Percentiles rank a stretch among this genome's conserved stretches.
Conservation (phyloP, 768 basidiomycete species). For the Tricholoma hemisulphureum region DNA sequence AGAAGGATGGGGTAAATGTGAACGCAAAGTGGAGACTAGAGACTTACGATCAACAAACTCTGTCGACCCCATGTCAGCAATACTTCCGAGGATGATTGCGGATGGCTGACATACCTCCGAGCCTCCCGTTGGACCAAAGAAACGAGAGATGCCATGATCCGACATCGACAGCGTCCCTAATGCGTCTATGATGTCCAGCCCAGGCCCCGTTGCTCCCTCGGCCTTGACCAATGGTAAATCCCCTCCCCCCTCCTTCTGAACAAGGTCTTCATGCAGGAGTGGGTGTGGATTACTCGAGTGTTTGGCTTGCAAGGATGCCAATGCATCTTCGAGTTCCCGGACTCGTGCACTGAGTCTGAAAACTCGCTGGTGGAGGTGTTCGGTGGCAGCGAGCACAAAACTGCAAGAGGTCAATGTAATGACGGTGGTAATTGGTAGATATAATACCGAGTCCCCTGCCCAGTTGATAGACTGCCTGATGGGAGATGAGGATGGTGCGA, state of each 20-base stretch:
- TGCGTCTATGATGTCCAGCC: constrained; percentile 48
- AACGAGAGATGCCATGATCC: constrained; percentile 58
- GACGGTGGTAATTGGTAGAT: not conserved
- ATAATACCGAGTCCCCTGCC: constrained; percentile 66
- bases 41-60: constrained; percentile 25
- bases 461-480: constrained; percentile 72
- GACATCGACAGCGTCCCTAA: constrained; percentile 62
- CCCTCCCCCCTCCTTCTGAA: constrained; percentile 29
- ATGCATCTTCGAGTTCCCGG: constrained; percentile 53
- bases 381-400: constrained; percentile 64
- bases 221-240: constrained; percentile 23
- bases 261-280: constrained; percentile 52
- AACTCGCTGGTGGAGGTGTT: constrained; percentile 61
- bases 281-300: constrained; percentile 57
- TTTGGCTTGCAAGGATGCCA: constrained; percentile 48
- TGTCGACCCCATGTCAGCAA: not conserved
- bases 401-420: constrained; percentile 19
- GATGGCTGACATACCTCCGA: constrained; percentile 51
- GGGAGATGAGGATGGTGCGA: not conserved
- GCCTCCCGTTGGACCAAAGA: constrained; percentile 68
- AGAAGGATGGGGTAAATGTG: constrained; percentile 9
- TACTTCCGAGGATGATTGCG: not conserved
- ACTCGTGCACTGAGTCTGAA: constrained; percentile 52
- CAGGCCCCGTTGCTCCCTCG: constrained; percentile 14
- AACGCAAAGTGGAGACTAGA: constrained; percentile 7